Percentiles rank a stretch among this genome's conserved stretches.
Conservation (phyloP, 345 rosid genomes). For the Tarenaya hassleriana region DNA sequence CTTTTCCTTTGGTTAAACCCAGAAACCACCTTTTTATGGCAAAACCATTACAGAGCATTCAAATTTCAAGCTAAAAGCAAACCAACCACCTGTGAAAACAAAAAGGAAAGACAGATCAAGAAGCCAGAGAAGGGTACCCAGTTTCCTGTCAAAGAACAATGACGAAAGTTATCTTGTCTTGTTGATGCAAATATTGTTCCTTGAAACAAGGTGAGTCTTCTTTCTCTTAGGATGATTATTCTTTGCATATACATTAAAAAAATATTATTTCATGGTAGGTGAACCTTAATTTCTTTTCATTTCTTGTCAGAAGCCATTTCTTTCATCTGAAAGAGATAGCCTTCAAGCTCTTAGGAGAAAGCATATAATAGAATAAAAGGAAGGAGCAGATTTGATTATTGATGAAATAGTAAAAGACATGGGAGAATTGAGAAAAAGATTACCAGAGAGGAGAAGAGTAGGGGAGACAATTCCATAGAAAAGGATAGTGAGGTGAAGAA, state of each 20-base stretch:
- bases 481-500: constrained; percentile 19
- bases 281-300: constrained; percentile 4
- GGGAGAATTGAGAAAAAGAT: constrained; percentile 3
- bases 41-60: too few relatives aligned
- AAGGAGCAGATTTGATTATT: constrained; percentile 3
- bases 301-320: constrained; percentile 3
- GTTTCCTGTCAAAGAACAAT: too few relatives aligned
- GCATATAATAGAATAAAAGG: too few relatives aligned
- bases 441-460: constrained; percentile 13
- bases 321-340: background rate
- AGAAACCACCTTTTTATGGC: constrained; percentile 3
- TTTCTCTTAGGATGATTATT: background rate
- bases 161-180: too few relatives aligned
- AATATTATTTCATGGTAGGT: constrained; percentile 9
- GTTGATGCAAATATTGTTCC: too few relatives aligned
- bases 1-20: constrained; percentile 8
- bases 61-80: too few relatives aligned
- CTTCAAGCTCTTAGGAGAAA: background rate
- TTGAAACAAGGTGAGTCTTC: constrained; percentile 1
- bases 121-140: background rate
- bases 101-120: constrained; percentile 17
- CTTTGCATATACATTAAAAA: too few relatives aligned
- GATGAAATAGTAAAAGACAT: constrained; percentile 3
- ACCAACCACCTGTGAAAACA: background rate
- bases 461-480: too few relatives aligned